phyloP scores from a whole-genome alignment of 2,329 filamentous ascomycete genomes.

The Metarhizium sp. region DNA sequence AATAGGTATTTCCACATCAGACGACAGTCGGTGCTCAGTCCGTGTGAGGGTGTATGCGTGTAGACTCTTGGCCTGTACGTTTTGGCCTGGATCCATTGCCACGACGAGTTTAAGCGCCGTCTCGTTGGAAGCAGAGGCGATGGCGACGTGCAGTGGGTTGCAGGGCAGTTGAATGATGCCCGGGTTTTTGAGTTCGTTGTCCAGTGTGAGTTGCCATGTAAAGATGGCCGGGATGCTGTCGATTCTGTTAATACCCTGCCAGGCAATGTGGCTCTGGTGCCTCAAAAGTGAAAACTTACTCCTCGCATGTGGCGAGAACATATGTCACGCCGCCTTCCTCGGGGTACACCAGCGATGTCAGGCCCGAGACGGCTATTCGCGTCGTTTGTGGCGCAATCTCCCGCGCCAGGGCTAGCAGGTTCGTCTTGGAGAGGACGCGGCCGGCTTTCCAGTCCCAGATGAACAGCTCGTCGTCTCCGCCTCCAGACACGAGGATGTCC shows the following conservation, averaged over 20 bases:
- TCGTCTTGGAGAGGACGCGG: conserved; percentile 41
- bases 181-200: conserved; percentile 40
- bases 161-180: conserved; percentile 45
- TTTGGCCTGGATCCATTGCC: conserved; percentile 28
- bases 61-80: conserved; percentile 18
- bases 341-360: conserved; percentile 27
- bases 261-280: too few relatives aligned
- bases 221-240: conserved; percentile 53
- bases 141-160: conserved; percentile 51
- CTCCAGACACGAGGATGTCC: conserved; percentile 71
- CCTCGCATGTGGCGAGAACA: conserved; percentile 47
- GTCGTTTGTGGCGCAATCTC: conserved; percentile 23
- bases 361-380: conserved; percentile 38
- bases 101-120: conserved; percentile 24
- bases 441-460: conserved; percentile 72
- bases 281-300: conserved; percentile 29
- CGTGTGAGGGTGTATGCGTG: conserved; percentile 20
- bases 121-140: conserved; percentile 13
- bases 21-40: conserved; percentile 22
- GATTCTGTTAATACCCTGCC: too few relatives aligned
- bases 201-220: conserved; percentile 43
- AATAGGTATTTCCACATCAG: conserved; percentile 17
- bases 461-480: conserved; percentile 70
- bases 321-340: conserved; percentile 19
- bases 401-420: conserved; percentile 36